A percentile compares a stretch with the other conserved stretches of the same genome.
Evolutionary conservation across 768 basidiomycete species (phyloP).

Genomic region (Lactifluus subvellereus): DNA sequence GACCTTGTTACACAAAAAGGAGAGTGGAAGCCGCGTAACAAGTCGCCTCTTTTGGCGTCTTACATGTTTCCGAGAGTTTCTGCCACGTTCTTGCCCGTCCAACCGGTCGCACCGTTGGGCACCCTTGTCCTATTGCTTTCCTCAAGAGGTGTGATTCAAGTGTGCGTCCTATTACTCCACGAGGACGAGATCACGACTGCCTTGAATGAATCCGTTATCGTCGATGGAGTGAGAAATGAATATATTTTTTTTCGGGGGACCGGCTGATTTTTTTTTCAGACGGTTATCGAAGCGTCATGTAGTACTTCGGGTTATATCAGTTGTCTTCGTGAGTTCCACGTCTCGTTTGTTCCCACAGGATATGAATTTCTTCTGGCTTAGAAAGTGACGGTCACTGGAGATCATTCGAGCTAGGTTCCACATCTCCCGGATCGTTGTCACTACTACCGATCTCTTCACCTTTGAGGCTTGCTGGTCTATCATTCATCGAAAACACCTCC

Average conservation of each 20-base stretch:
- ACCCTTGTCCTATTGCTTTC: conserved; percentile 22
- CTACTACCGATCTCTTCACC: conserved; percentile 3
- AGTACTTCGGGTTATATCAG: conserved; percentile 31
- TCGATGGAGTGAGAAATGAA: conserved; percentile 10
- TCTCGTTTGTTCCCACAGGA: not conserved
- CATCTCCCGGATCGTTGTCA: not conserved
- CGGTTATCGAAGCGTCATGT: conserved; percentile 29
- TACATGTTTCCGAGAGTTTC: conserved; percentile 31
- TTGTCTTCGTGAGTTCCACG: conserved; percentile 28
- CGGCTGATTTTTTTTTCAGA: conserved; percentile 18
- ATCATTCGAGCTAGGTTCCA: conserved; percentile 30
- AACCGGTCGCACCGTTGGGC: conserved; percentile 12
- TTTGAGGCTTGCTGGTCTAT: conserved; percentile 11
- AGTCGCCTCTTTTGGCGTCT: conserved; percentile 31
- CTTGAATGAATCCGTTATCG: conserved; percentile 1
- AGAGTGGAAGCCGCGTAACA: conserved; percentile 22
- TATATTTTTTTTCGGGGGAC: not conserved
- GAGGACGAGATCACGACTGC: not conserved
- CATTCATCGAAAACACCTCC: conserved; percentile 13
- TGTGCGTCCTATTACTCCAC: conserved; percentile 26
- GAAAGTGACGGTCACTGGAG: conserved; percentile 43
- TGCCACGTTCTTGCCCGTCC: conserved; percentile 29
- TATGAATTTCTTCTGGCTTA: conserved; percentile 25
- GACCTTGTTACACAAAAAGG: conserved; percentile 29
- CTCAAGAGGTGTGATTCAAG: not conserved